Evolutionary conservation across 2,329 filamentous ascomycete genomes (phyloP), one percentile per base, ranked within the genome.

Genomic region (Stenocarpella maydis): DNA sequence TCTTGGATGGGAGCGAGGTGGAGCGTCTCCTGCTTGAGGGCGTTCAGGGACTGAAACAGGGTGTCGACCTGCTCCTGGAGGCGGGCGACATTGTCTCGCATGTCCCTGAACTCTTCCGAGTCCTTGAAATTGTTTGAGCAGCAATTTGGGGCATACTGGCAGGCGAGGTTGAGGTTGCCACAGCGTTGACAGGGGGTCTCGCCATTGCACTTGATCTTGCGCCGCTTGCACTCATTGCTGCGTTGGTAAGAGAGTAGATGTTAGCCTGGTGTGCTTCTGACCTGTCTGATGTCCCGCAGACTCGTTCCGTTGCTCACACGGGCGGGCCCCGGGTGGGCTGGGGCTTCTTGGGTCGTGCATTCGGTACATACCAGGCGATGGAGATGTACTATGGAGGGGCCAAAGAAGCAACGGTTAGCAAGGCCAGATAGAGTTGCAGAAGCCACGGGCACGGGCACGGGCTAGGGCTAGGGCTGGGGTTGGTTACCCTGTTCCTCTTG

Each of bases 31-130:
- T 83, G 81, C 67, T 91, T 91, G 50, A 97, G 84, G 55, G 87
- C 83, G 76, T 86, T 92, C 76, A 98, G 83, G 74, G 87, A 92
- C 70, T 88, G 88, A 76, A 91, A 93, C 39, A 98, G 86, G 72
- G 87, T 87, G 70, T 93, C 90, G 75, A 98, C 92, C 80, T 97
- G 94, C 67, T 95, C 91, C 78, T 98, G 94, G 28, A 98, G 86
- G 10, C 87, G 86, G 14, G 84, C 82, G 70, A 98, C 88, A 73
- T 96, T 92, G 41, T 86, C 84, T 67, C 89, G 88, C 90, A 98
- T 94, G 45, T 90, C 87, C 76, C 90, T 92, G 84, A 94, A 98
- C 78, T 98, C 95, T 12, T 97, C 93, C 55, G 94, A 94, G 76
- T 98, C 95, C 79, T 95, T 96, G 85, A 97, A 94, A 79, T 88